These are phyloP conservation scores for Verticillium nubilum DNA, from an alignment of 2,329 filamentous ascomycete genomes.

Conservation along the genomic window DNA sequence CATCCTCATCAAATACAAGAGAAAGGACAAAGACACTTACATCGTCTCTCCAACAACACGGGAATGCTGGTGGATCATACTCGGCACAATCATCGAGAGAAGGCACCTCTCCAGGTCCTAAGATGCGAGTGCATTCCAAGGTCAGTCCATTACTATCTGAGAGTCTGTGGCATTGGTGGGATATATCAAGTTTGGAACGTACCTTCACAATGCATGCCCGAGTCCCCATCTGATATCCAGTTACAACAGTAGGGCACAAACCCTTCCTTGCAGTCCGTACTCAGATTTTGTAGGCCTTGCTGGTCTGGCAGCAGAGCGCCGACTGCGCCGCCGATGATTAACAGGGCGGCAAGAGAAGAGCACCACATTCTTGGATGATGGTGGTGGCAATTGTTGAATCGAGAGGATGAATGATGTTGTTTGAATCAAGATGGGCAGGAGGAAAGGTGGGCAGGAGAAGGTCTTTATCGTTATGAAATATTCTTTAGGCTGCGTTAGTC, in stretches of 20 bases:
- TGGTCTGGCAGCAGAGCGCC: neutral
- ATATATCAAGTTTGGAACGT: neutral
- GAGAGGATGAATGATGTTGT: too few species aligned
- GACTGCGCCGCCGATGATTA: too few species aligned
- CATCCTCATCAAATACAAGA: neutral
- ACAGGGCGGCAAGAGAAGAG: too few species aligned
- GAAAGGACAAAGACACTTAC: neutral
- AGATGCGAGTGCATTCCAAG: neutral
- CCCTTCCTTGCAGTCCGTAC: neutral
- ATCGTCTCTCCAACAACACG: neutral
- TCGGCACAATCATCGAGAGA: slow-evolving; percentile 2
- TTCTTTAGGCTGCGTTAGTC: too few species aligned
- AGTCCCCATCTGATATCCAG: neutral
- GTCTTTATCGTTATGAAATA: too few species aligned
- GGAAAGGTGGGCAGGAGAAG: too few species aligned
- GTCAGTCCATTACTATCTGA: neutral
- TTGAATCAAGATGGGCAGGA: too few species aligned
- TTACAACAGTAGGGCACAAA: neutral
- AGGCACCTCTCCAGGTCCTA: neutral
- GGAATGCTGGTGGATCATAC: neutral
- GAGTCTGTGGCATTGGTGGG: neutral
- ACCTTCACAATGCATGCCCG: neutral
- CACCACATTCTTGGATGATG: too few species aligned
- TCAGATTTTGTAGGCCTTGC: neutral
- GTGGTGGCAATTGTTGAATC: too few species aligned